Evolutionary conservation across 202 grass and related monocot species (phyloP).

Genomic region (Musa balbisiana): DNA sequence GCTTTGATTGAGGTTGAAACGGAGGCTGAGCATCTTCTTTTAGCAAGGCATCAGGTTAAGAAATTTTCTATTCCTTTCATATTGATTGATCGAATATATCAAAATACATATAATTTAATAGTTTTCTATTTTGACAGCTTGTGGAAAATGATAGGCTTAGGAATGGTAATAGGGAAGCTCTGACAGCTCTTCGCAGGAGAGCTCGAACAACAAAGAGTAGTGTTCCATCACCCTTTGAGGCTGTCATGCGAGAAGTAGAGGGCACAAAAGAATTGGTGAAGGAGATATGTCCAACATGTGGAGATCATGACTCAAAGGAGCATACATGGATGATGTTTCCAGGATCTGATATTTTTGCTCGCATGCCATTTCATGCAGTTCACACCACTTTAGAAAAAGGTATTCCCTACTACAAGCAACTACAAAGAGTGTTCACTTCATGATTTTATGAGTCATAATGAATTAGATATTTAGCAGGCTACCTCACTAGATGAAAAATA

Average conservation of each 20-base stretch:
- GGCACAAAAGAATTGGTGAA: slow-evolving; percentile 49
- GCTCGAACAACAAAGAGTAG: slow-evolving; percentile 78
- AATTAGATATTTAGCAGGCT: too few species aligned
- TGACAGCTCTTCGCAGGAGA: slow-evolving; percentile 73
- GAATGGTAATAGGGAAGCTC: slow-evolving; percentile 67
- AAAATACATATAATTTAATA: neutral
- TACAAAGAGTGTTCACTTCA: too few species aligned
- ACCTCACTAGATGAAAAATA: too few species aligned
- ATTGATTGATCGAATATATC: neutral
- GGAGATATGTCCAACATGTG: slow-evolving; percentile 74
- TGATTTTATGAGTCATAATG: too few species aligned
- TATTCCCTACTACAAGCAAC: slow-evolving; percentile 4
- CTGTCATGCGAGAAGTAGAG: slow-evolving; percentile 77
- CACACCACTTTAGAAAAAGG: slow-evolving; percentile 76
- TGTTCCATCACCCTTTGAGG: slow-evolving; percentile 66
- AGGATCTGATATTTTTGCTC: slow-evolving; percentile 76
- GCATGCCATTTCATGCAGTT: slow-evolving; percentile 75
- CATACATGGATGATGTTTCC: slow-evolving; percentile 82
- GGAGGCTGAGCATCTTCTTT: slow-evolving; percentile 60
- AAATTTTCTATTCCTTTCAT: neutral
- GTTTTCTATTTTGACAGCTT: slow-evolving; percentile 31
- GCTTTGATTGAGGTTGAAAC: slow-evolving; percentile 55
- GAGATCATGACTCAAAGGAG: slow-evolving; percentile 56
- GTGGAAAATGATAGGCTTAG: slow-evolving; percentile 79
- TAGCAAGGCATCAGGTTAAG: slow-evolving; percentile 72